Percentiles rank a stretch among this genome's conserved stretches.
Evolutionary conservation across 352 stramenopile genomes (phyloP).

Genomic region (Pythium sukuiense): DNA sequence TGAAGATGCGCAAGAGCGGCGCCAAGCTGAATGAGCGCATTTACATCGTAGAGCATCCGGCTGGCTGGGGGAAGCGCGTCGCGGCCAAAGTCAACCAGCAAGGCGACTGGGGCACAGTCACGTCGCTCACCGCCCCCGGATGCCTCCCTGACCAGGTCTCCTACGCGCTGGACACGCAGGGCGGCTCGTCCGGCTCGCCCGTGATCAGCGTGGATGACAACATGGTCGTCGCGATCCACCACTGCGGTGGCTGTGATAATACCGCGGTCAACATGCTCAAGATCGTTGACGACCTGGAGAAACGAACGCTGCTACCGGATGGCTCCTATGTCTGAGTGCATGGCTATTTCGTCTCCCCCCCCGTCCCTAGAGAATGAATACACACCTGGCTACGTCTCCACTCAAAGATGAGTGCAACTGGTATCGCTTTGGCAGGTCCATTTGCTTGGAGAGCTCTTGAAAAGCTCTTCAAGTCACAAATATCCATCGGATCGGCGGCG

Average conservation of each 20-base stretch:
- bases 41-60: conserved; percentile 63
- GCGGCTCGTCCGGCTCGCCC: conserved; percentile 67
- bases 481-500: neutral
- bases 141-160: conserved; percentile 56
- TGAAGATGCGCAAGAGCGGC: conserved; percentile 47
- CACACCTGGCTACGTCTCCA: neutral
- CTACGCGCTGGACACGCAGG: conserved; percentile 69
- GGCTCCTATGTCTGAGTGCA: neutral
- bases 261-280: conserved; percentile 66
- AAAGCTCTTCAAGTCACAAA: neutral
- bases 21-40: conserved; percentile 49
- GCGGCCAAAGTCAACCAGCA: conserved; percentile 46
- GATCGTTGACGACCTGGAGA: conserved; percentile 49
- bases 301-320: conserved; percentile 36
- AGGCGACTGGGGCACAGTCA: conserved; percentile 37
- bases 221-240: conserved; percentile 59
- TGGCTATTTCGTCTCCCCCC: neutral
- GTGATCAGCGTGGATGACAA: conserved; percentile 59
- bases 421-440: no score
- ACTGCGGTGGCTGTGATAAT: conserved; percentile 75
- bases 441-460: neutral
- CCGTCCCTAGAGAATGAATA: conserved; percentile 5
- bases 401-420: no score
- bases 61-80: conserved; percentile 68
- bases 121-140: conserved; percentile 37